Evolutionary conservation across 2,329 filamentous ascomycete species (phyloP).

Genomic region (Hysterium pulicare): DNA sequence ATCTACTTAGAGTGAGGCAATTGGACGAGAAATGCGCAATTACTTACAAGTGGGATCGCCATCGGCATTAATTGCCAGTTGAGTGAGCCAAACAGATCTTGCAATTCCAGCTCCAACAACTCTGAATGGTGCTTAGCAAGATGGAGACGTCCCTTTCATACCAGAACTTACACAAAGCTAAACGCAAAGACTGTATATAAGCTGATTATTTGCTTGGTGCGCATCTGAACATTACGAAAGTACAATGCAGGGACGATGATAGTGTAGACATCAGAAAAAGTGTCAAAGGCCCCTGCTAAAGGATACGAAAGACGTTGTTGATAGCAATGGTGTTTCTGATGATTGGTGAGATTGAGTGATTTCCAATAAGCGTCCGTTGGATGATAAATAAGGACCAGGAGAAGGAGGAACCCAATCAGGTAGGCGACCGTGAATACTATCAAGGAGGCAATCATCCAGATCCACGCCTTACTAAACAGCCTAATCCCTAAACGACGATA

Average conservation of each 20-base stretch:
- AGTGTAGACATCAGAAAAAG: slow-evolving; percentile 18
- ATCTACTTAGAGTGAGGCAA: too few species aligned
- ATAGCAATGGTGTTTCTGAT: slow-evolving; percentile 5
- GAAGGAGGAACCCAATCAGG: slow-evolving; percentile 27
- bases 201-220: slow-evolving; percentile 14
- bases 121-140: slow-evolving; percentile 12
- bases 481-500: slow-evolving; percentile 32
- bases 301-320: slow-evolving; percentile 15
- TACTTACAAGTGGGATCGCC: slow-evolving; percentile 22
- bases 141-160: background rate
- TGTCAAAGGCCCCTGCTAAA: slow-evolving; percentile 15
- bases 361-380: slow-evolving; percentile 35
- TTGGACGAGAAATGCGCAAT: background rate
- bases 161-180: slow-evolving; percentile 14
- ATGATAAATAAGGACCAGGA: slow-evolving; percentile 26
- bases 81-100: slow-evolving; percentile 27
- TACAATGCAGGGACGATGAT: slow-evolving; percentile 16
- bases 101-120: slow-evolving; percentile 30
- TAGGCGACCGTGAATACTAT: slow-evolving; percentile 30
- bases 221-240: slow-evolving; percentile 17
- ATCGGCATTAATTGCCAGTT: slow-evolving; percentile 13
- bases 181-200: slow-evolving; percentile 11
- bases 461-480: slow-evolving; percentile 22
- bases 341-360: slow-evolving; percentile 17
- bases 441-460: slow-evolving; percentile 25